Evolutionary conservation across 768 basidiomycete species (phyloP).

Genomic region (Porphyrellus cyaneotinctus): DNA sequence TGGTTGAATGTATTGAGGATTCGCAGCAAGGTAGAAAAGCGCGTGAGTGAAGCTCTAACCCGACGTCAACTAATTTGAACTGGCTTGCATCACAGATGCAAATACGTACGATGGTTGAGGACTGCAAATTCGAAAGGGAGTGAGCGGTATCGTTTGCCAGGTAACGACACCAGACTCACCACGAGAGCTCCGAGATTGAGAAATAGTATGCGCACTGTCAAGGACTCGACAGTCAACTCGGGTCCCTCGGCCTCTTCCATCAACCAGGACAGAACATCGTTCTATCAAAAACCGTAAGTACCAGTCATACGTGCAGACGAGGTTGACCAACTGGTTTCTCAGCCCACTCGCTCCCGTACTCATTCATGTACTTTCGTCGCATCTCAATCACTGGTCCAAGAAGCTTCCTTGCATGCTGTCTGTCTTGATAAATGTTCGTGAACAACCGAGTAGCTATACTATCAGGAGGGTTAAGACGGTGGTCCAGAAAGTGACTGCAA

Average conservation of each 20-base stretch:
- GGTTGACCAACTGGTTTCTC: slow-evolving; percentile 32
- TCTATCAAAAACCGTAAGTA: slow-evolving; percentile 11
- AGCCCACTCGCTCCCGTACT: slow-evolving; percentile 25
- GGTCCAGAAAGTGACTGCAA: neutral
- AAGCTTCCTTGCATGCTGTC: slow-evolving; percentile 7
- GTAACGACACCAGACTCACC: slow-evolving; percentile 10
- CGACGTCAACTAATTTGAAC: neutral
- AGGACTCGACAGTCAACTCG: slow-evolving; percentile 15
- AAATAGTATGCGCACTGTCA: slow-evolving; percentile 19
- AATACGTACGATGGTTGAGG: slow-evolving; percentile 15
- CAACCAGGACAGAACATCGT: slow-evolving; percentile 33
- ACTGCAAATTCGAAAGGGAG: slow-evolving; percentile 5
- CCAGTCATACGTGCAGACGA: neutral
- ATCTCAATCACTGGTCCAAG: slow-evolving; percentile 32
- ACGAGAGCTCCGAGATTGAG: slow-evolving; percentile 21
- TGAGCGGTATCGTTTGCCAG: neutral
- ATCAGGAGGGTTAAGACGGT: neutral
- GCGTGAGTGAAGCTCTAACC: slow-evolving; percentile 33
- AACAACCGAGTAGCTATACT: neutral
- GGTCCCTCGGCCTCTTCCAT: slow-evolving; percentile 25
- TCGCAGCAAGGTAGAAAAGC: slow-evolving; percentile 34
- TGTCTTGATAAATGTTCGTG: neutral
- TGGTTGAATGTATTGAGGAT: slow-evolving; percentile 32
- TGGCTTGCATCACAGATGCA: neutral
- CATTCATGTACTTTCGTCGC: slow-evolving; percentile 19